Percentiles rank a stretch among this genome's conserved stretches.
These are phyloP conservation scores for Biancaea sappan DNA, from an alignment of 306 rosid genomes.

Conservation along the genomic window DNA sequence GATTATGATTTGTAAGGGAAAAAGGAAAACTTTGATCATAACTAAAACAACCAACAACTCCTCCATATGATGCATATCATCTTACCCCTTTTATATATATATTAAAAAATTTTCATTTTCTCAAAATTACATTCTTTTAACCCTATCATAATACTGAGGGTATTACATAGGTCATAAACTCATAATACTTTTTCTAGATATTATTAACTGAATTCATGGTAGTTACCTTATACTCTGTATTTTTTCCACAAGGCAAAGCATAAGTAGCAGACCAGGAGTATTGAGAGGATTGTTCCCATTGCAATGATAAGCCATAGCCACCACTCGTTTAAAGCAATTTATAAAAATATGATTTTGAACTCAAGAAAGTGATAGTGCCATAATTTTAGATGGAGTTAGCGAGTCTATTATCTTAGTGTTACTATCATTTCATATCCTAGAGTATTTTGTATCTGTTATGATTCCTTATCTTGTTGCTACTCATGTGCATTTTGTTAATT, in stretches of 20 bases:
- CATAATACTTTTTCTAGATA: background rate
- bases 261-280: slow-evolving; percentile 5
- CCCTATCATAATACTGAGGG: too few relatives aligned
- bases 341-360: background rate
- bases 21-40: too few relatives aligned
- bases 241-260: slow-evolving; percentile 9
- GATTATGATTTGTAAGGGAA: too few relatives aligned
- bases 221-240: slow-evolving; percentile 25
- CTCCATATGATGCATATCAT: too few relatives aligned
- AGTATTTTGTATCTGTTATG: background rate
- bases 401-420: background rate
- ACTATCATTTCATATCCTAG: too few relatives aligned
- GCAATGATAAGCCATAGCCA: slow-evolving; percentile 37
- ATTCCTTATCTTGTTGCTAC: background rate
- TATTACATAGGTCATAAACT: background rate
- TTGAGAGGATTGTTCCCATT: slow-evolving; percentile 8
- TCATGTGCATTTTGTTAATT: background rate
- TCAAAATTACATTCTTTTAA: too few relatives aligned
- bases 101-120: too few relatives aligned
- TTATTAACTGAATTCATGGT: background rate
- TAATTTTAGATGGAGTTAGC: background rate
- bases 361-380: background rate
- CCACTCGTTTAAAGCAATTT: slow-evolving; percentile 31
- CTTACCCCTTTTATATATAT: too few relatives aligned
- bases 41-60: too few relatives aligned